Evolutionary conservation across 441 rosid species (phyloP).

Genomic region (Syzygium syzygioides): DNA sequence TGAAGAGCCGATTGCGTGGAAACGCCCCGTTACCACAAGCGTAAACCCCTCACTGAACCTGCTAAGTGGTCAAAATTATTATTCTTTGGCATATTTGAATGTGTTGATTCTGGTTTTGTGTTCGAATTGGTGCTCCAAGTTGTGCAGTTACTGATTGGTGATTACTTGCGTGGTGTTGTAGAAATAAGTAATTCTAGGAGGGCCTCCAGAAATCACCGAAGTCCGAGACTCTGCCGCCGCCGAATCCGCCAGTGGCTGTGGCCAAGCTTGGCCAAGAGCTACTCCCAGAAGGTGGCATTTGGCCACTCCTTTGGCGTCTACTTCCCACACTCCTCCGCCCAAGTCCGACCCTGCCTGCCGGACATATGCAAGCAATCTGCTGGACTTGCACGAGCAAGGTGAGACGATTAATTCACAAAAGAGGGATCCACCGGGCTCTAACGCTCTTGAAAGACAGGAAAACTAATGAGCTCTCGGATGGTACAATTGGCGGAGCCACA

Average conservation of each 20-base stretch:
- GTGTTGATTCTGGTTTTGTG: neutral
- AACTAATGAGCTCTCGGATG: neutral
- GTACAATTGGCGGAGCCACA: neutral
- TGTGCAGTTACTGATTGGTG: neutral
- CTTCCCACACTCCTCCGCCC: neutral
- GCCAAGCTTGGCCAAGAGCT: neutral
- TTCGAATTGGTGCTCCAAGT: neutral
- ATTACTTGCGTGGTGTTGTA: slow-evolving; percentile 7
- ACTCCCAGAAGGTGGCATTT: neutral
- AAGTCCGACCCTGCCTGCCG: neutral
- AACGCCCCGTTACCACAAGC: too few species aligned
- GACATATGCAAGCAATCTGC: neutral
- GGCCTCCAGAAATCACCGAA: neutral
- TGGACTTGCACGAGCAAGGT: too few species aligned
- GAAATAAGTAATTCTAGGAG: slow-evolving; percentile 69
- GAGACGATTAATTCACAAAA: too few species aligned
- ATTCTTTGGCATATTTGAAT: neutral
- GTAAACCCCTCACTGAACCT: too few species aligned
- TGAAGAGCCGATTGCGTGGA: too few species aligned
- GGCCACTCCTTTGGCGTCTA: neutral
- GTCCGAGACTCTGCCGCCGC: neutral
- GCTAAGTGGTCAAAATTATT: neutral
- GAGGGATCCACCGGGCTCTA: neutral
- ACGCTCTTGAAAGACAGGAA: neutral
- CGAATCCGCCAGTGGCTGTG: too few species aligned